Percentiles rank a stretch among this genome's conserved stretches.
Evolutionary conservation across 2,329 filamentous ascomycete genomes (phyloP).

Genomic region (Neopestalotiopsis rosae): DNA sequence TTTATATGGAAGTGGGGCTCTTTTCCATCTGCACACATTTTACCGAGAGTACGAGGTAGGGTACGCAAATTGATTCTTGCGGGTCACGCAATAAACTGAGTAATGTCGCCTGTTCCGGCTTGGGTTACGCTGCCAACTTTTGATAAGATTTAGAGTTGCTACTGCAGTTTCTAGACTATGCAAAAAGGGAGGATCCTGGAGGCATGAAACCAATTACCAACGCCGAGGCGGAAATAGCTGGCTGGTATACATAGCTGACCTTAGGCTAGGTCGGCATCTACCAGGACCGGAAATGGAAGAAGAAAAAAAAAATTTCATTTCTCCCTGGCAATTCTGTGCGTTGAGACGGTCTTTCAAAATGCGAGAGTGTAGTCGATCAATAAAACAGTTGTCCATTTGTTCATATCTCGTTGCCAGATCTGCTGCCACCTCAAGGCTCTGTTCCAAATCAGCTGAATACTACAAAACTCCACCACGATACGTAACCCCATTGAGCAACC

Average conservation of each 20-base stretch:
- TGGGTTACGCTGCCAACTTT: constrained; percentile 1
- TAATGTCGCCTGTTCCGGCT: constrained; percentile 1
- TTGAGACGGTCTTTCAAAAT: no score
- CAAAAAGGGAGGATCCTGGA: not conserved
- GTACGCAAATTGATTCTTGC: not conserved
- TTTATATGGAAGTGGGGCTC: constrained; percentile 12
- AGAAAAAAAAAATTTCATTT: no score
- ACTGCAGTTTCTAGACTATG: not conserved
- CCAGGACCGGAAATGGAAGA: not conserved
- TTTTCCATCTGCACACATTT: not conserved
- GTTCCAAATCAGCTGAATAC: no score
- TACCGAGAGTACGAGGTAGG: not conserved
- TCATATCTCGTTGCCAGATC: no score
- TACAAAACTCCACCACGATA: not conserved
- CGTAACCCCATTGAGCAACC: not conserved
- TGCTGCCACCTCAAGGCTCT: no score
- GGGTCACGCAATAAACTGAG: not conserved
- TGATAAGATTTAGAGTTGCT: not conserved
- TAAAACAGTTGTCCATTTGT: no score
- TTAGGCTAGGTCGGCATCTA: not conserved
- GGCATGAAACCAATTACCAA: not conserved
- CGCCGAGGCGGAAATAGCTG: not conserved
- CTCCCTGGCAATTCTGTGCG: no score
- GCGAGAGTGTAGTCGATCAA: no score
- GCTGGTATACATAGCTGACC: not conserved